Conservation (phyloP, 1,284 basidiomycete genomes). For the Ganoderma sinense region DNA sequence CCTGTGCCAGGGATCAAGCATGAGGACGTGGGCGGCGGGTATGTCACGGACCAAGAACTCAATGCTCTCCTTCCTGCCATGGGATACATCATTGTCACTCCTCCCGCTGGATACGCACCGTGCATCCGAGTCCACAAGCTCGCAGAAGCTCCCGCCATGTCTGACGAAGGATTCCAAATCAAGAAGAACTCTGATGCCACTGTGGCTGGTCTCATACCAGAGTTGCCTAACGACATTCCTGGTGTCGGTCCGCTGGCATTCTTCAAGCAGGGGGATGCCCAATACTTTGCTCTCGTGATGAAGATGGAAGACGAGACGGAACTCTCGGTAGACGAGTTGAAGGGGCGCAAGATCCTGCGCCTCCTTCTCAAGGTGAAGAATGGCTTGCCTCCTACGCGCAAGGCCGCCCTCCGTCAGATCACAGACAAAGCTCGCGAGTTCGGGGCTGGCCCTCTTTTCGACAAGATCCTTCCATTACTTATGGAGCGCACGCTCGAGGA, state of each 20-base stretch:
- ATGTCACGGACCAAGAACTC: conserved; percentile 95
- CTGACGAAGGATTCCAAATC: conserved; percentile 92
- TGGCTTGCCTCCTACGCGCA: conserved; percentile 97
- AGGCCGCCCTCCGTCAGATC: conserved; percentile 97
- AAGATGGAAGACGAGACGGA: conserved; percentile 96
- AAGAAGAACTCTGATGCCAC: conserved; percentile 93
- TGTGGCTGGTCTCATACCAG: conserved; percentile 90
- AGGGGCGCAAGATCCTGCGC: conserved; percentile 99
- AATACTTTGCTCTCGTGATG: conserved; percentile 97
- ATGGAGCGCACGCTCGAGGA: conserved; percentile 99
- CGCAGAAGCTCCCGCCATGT: conserved; percentile 63
- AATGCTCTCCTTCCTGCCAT: conserved; percentile 86
- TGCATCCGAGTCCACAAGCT: conserved; percentile 73
- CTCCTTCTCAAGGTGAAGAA: conserved; percentile 99
- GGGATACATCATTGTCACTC: conserved; percentile 93
- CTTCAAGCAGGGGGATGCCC: conserved; percentile 97
- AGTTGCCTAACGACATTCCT: conserved; percentile 98
- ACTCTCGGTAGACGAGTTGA: conserved; percentile 95
- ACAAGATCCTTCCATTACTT: conserved; percentile 97
- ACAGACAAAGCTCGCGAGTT: conserved; percentile 99
- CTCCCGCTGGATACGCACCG: conserved; percentile 93
- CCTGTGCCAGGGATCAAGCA: conserved; percentile 83
- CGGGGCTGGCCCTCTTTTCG: conserved; percentile 97
- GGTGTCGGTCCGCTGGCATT: conserved; percentile 97
- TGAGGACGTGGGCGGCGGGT: conserved; percentile 94